Evolutionary conservation across 331 rosid genomes (phyloP).

Genomic region (Cucumis variabilis): DNA sequence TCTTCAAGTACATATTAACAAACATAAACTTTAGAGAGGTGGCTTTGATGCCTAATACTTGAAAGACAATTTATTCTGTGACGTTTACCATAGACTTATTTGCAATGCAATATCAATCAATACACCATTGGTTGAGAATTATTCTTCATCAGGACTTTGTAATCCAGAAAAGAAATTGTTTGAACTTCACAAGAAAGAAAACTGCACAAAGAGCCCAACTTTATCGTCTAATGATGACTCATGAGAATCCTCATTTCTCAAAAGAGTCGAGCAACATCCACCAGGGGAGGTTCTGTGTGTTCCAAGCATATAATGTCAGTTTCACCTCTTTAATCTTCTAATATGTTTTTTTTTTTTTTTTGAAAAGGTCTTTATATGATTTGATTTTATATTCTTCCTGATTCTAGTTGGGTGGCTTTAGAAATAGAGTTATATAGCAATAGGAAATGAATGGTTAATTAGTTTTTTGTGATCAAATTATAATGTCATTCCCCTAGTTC

Average conservation of each 20-base stretch:
- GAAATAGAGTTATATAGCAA: constrained; percentile 8
- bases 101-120: constrained; percentile 11
- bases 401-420: neutral
- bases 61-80: neutral
- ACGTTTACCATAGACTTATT: neutral
- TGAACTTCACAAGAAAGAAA: constrained; percentile 83
- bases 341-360: constrained; percentile 17
- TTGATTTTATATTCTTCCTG: constrained; percentile 6
- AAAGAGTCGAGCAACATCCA: neutral
- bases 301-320: neutral
- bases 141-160: constrained; percentile 75
- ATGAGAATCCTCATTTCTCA: constrained; percentile 14
- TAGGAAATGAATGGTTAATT: neutral
- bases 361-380: neutral
- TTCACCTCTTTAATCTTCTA: constrained; percentile 27
- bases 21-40: neutral
- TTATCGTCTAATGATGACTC: constrained; percentile 50
- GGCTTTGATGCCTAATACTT: neutral
- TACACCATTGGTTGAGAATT: neutral
- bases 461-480: neutral
- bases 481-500: neutral
- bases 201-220: constrained; percentile 79
- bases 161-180: constrained; percentile 78
- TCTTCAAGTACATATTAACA: neutral
- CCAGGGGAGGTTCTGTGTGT: neutral